Conservation (phyloP, 352 stramenopile genomes). For the Globisporangium polare region DNA sequence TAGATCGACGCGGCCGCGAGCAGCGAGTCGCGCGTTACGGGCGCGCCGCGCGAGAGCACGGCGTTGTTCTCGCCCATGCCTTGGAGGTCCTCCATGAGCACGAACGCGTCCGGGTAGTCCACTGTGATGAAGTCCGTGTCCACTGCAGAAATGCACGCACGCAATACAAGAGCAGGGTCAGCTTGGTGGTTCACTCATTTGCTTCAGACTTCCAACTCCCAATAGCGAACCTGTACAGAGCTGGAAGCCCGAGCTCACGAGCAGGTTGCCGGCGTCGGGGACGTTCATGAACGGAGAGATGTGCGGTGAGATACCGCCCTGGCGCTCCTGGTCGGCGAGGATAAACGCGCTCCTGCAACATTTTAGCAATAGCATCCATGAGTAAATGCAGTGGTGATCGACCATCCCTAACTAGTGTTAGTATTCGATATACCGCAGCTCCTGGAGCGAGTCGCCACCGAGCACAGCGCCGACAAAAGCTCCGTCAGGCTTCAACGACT, state of each 20-base stretch:
- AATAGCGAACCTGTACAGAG: conserved; percentile 83
- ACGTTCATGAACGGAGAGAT: conserved; percentile 96
- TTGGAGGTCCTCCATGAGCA: conserved; percentile 95
- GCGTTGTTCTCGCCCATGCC: conserved; percentile 97
- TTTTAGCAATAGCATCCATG: not conserved
- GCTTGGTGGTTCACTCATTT: not conserved
- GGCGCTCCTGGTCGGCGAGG: conserved; percentile 93
- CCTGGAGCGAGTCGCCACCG: conserved; percentile 93
- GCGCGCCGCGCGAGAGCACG: conserved; percentile 45
- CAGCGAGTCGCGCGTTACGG: conserved; percentile 90
- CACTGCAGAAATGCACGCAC: conserved; percentile 39
- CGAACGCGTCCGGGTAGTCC: conserved; percentile 93
- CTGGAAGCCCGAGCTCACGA: conserved; percentile 91
- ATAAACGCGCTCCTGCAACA: conserved; percentile 85
- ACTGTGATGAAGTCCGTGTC: conserved; percentile 96
- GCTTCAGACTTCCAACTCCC: not conserved
- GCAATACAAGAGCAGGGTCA: not conserved
- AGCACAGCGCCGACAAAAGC: conserved; percentile 96
- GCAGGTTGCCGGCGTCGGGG: conserved; percentile 91
- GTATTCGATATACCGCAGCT: conserved; percentile 71
- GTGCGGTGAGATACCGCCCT: conserved; percentile 93
- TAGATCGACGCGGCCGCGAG: conserved; percentile 94
- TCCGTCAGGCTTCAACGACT: conserved; percentile 94
- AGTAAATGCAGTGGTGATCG: not conserved
- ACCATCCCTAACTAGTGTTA: too few relatives aligned